A percentile compares a stretch with the other conserved stretches of the same genome.
phyloP scores from a whole-genome alignment of 78 protist species.

The Dictyostelium firmibasis region DNA sequence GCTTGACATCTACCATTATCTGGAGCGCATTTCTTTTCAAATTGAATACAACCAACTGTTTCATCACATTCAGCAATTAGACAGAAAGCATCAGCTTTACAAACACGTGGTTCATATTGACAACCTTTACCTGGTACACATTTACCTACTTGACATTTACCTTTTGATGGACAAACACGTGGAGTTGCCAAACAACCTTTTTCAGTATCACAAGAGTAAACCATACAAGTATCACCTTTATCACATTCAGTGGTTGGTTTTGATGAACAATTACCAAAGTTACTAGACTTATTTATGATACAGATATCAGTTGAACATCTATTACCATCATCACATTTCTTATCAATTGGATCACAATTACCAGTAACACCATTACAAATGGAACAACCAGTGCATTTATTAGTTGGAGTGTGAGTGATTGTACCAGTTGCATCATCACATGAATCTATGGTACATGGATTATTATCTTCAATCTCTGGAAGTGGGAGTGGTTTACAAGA shows the following conservation, averaged over 20 bases:
- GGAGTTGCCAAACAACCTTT: neutral
- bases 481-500: neutral
- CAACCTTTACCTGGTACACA: constrained; percentile 19
- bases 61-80: constrained; percentile 17
- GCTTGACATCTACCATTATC: constrained; percentile 24
- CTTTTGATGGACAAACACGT: constrained; percentile 24
- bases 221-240: neutral
- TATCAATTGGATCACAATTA: neutral
- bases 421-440: neutral
- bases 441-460: neutral
- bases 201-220: constrained; percentile 13
- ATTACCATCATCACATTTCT: constrained; percentile 17
- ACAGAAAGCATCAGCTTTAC: constrained; percentile 10
- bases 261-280: neutral
- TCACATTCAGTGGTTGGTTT: neutral
- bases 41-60: constrained; percentile 5
- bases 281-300: neutral
- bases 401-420: neutral
- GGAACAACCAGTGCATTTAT: neutral
- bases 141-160: constrained; percentile 34
- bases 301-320: constrained; percentile 10
- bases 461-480: neutral
- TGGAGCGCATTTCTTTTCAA: neutral
- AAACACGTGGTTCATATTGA: neutral
- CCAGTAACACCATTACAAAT: neutral